Base-by-base conservation (phyloP, 768 basidiomycete genomes). In the Kwoniella bestiolae region DNA sequence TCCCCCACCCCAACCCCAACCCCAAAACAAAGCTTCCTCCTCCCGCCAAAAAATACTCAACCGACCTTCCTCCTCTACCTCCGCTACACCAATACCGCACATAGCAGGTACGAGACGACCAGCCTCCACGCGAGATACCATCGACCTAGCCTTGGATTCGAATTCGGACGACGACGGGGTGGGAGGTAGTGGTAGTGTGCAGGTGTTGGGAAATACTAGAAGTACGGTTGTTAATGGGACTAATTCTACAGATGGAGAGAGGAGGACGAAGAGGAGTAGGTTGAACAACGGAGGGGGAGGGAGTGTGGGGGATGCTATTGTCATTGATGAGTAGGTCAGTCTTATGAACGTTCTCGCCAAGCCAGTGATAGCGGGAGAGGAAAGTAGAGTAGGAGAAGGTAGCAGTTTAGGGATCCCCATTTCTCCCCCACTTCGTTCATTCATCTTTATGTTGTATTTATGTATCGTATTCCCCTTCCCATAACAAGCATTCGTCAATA, bases 301-400 rank as follows among this genome's bases (percentile, higher is more conserved):
- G 9, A 65, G 63, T 53, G 63, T 45, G 5, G 63, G 63, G 7
- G 63, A 65, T 53, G 63, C 63, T 31, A 65, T 65, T 31, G 49
- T 65, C 35, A 65, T 65, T 59, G 63, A 65, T 50, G 56, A 65
- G 50, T 65, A 63, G 45, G 8, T 7, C n/a, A n/a, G n/a, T n/a
- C n/a, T n/a, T n/a, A n/a, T n/a, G n/a, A n/a, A n/a, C n/a, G n/a
- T n/a, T n/a, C n/a, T n/a, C n/a, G n/a, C n/a, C n/a, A n/a, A n/a
- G n/a, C n/a, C n/a, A n/a, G n/a, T n/a, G n/a, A n/a, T n/a, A n/a
- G n/a, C n/a, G n/a, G n/a, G n/a, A n/a, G n/a, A n/a, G n/a, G n/a
- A n/a, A n/a, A n/a, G n/a, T n/a, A n/a, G n/a, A n/a, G n/a, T n/a
- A n/a, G n/a, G n/a, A n/a, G n/a, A n/a, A n/a, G n/a, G n/a, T n/a